Base-by-base conservation (phyloP, 345 rosid genomes). In the Heritiera fomes region DNA sequence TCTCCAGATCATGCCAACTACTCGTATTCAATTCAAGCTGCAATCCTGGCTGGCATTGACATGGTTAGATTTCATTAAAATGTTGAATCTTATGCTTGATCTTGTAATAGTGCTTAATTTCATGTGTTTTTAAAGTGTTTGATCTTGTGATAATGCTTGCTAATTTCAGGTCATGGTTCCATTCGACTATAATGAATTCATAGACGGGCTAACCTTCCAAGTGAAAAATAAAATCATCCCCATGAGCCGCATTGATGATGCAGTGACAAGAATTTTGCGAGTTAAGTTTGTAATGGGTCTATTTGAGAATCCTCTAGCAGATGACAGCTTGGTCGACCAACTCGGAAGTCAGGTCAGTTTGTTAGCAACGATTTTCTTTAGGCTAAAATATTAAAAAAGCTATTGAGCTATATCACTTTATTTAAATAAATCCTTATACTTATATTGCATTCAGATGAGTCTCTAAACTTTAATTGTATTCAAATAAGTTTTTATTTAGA, bases 241-340 rank as follows among this genome's bases (percentile, higher is more conserved):
- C 73, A 90, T 86, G 86, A 88, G 86, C 83, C 82, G 93, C 60
- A 91, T 91, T 5, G 86, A 91, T 61, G 93, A 91, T 82, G 95
- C 93, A 28, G 93, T 91, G 30, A 74, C 55, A 38, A 87, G 97
- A 78, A 92, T 92, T 49, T 78, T 92, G 81, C 79, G 91, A 49
- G 93, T 92, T n/a, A 92, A 92, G 82, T 89, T 92, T 80, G 64
- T 66, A 62, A 88, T 85, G 93, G 94, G 94, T 40, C 78, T 87
- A 13, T 85, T 82, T 71, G 88, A 89, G 82, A 84, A 81, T 79
- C 90, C 92, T 1, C 55, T 77, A 41, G 90, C 90, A 18, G 87
- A 89, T 85, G 18, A 69, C 2, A 84, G 86, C 83, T 73, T 87
- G 53, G 86, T 82, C 1, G 46, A 89, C 63, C 84, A 87, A 78